Evolutionary conservation across 2,329 filamentous ascomycete genomes (phyloP).

Genomic region (Nothophaeocryptopus gaeumannii): DNA sequence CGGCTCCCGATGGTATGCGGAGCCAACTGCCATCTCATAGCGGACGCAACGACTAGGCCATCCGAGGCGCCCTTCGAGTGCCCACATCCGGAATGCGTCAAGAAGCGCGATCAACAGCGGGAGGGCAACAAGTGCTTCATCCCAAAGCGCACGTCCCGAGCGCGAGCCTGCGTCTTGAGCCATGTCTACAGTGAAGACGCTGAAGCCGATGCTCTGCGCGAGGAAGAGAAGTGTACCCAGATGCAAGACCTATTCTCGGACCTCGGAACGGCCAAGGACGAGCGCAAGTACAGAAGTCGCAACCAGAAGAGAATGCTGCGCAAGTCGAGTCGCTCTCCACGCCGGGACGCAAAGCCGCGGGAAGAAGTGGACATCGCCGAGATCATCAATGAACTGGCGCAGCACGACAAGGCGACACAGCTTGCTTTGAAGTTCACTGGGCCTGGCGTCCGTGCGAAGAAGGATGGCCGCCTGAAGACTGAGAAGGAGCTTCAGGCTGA

Average conservation of each 20-base stretch:
- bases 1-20: too few species aligned
- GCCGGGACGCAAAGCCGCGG: not conserved
- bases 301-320: not conserved
- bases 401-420: not conserved
- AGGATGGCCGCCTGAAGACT: not conserved
- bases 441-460: conserved; percentile 2
- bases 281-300: not conserved
- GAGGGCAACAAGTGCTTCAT: not conserved
- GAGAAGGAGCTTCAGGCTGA: not conserved
- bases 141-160: not conserved
- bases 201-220: not conserved
- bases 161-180: not conserved
- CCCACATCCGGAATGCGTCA: not conserved
- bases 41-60: too few species aligned
- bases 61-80: not conserved
- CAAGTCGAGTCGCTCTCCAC: not conserved
- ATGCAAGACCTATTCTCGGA: not conserved
- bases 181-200: not conserved
- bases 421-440: not conserved
- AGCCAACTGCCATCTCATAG: too few species aligned
- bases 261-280: not conserved
- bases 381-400: not conserved
- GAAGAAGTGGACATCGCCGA: not conserved
- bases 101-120: not conserved
- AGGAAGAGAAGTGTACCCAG: not conserved